These are phyloP conservation scores for Oryza nivara DNA, from an alignment of 176 grass and related monocot species.

Conservation along the genomic window DNA sequence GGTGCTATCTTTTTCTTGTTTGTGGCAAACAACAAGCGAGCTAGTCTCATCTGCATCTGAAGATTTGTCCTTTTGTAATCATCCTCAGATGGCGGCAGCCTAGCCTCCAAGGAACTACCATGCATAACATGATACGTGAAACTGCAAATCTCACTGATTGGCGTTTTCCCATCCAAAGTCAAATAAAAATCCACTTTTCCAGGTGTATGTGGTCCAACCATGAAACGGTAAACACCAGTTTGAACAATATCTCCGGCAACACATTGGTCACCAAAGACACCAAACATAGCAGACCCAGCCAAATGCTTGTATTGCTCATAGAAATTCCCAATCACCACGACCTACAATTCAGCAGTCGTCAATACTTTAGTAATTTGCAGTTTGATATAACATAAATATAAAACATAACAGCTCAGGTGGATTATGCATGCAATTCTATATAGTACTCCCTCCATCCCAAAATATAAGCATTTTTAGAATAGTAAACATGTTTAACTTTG, in stretches of 20 bases:
- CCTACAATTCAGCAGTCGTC: conserved; percentile 54
- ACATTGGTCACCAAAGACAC: conserved; percentile 67
- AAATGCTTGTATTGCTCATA: conserved; percentile 62
- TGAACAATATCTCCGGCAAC: conserved; percentile 63
- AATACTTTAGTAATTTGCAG: conserved; percentile 36
- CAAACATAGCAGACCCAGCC: conserved; percentile 53
- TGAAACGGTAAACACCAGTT: conserved; percentile 75
- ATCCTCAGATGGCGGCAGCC: conserved; percentile 37
- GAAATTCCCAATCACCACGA: conserved; percentile 74
- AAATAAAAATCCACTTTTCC: conserved; percentile 75
- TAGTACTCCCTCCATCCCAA: neutral
- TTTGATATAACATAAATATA: conserved; percentile 25
- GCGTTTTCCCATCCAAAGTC: conserved; percentile 75
- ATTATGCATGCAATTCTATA: conserved; percentile 16
- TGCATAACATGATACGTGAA: conserved; percentile 67
- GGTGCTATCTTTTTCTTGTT: conserved; percentile 60
- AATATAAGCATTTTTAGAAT: too few relatives aligned
- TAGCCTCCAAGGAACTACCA: conserved; percentile 32
- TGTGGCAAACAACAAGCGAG: conserved; percentile 68
- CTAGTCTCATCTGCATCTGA: conserved; percentile 75
- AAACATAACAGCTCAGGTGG: neutral
- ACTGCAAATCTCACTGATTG: conserved; percentile 71
- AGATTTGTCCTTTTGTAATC: conserved; percentile 55
- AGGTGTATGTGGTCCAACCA: conserved; percentile 57
- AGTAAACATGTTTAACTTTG: too few relatives aligned